phyloP scores from a whole-genome alignment of 73 alveolate species.

The Tetrahymena thermophila region DNA sequence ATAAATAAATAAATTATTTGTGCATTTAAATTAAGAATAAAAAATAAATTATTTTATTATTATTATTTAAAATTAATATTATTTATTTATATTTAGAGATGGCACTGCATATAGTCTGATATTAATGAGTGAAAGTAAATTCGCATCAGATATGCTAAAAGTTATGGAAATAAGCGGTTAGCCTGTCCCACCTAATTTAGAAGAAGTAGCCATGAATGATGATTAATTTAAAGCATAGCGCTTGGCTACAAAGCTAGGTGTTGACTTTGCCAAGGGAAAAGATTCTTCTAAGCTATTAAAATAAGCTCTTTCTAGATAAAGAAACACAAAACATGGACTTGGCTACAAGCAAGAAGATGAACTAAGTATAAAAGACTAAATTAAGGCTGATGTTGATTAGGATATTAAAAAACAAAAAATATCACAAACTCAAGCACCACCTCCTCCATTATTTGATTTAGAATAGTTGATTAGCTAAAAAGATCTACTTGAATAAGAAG shows the following conservation, averaged over 20 bases:
- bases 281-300: slow-evolving; percentile 25
- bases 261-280: slow-evolving; percentile 40
- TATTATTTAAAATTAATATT: background rate
- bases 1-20: no score
- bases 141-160: slow-evolving; percentile 48
- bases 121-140: slow-evolving; percentile 36
- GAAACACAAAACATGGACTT: slow-evolving; percentile 26
- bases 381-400: background rate
- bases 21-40: no score
- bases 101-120: slow-evolving; percentile 65
- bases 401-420: background rate
- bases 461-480: background rate
- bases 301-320: slow-evolving; percentile 24
- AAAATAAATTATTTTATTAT: background rate
- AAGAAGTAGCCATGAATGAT: slow-evolving; percentile 60
- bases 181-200: slow-evolving; percentile 50
- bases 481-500: background rate
- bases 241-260: slow-evolving; percentile 32
- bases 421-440: background rate
- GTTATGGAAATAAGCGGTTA: slow-evolving; percentile 49
- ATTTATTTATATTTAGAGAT: slow-evolving; percentile 9
- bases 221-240: slow-evolving; percentile 45
- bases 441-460: background rate
- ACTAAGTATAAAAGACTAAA: background rate
- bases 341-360: slow-evolving; percentile 19